Percentiles rank a stretch among this genome's conserved stretches.
These are phyloP conservation scores for Nicotiana tomentosiformis DNA, from an alignment of 257 asterid species.

Conservation along the genomic window DNA sequence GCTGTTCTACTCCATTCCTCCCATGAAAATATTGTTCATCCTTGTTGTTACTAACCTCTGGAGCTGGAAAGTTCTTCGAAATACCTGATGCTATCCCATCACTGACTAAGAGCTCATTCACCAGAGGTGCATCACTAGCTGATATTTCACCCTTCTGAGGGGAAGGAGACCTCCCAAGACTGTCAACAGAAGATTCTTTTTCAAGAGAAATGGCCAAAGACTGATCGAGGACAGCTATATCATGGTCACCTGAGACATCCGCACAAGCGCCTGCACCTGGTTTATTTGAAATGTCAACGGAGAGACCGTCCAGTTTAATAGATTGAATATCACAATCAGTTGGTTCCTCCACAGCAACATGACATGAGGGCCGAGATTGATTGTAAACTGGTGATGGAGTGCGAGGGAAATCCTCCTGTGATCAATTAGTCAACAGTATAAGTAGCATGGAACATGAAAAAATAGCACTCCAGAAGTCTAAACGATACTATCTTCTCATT, in stretches of 20 bases:
- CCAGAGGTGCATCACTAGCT: constrained; percentile 26
- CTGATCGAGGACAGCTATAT: constrained; percentile 23
- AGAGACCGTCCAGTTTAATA: constrained; percentile 46
- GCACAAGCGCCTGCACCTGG: constrained; percentile 24
- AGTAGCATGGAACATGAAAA: constrained; percentile 9
- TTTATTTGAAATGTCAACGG: constrained; percentile 31
- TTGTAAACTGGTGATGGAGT: constrained; percentile 71
- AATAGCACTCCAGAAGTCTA: not conserved
- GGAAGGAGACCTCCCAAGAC: constrained; percentile 27
- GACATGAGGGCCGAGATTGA: constrained; percentile 45
- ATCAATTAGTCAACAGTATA: constrained; percentile 15
- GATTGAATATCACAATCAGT: constrained; percentile 34
- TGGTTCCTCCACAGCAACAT: constrained; percentile 46
- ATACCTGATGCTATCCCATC: constrained; percentile 28
- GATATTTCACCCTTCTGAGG: constrained; percentile 29
- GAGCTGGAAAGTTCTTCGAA: constrained; percentile 22
- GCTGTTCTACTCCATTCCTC: constrained; percentile 29
- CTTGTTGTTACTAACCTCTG: constrained; percentile 28
- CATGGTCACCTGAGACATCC: constrained; percentile 27
- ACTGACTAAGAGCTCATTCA: constrained; percentile 28
- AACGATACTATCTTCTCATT: not conserved
- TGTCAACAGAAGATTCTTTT: constrained; percentile 21
- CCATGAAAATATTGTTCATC: constrained; percentile 31
- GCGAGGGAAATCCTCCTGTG: constrained; percentile 73
- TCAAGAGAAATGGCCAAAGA: constrained; percentile 23